Percentiles rank a stretch among this genome's conserved stretches.
Evolutionary conservation across 2,329 filamentous ascomycete genomes (phyloP).

Genomic region (Aspergillus felis): DNA sequence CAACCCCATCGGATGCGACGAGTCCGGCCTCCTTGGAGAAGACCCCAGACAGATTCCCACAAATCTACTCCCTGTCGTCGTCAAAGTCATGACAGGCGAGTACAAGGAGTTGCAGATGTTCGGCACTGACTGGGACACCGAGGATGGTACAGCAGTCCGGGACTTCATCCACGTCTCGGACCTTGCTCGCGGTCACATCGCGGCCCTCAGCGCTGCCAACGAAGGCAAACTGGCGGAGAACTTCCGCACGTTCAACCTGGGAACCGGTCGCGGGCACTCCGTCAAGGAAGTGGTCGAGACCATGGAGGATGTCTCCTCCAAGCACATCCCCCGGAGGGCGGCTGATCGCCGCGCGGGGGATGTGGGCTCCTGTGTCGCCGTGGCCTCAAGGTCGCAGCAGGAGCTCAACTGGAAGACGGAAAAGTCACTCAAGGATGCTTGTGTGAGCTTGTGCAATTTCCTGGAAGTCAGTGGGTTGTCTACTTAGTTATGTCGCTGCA

Average conservation of each 20-base stretch:
- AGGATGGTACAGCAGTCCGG: constrained; percentile 62
- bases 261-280: constrained; percentile 36
- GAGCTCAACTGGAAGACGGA: constrained; percentile 51
- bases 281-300: constrained; percentile 36
- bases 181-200: constrained; percentile 60
- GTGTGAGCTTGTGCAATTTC: constrained; percentile 36
- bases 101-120: constrained; percentile 56
- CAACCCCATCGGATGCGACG: constrained; percentile 64
- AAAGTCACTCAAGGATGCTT: constrained; percentile 36
- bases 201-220: constrained; percentile 47
- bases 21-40: constrained; percentile 61
- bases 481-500: not conserved
- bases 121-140: constrained; percentile 62
- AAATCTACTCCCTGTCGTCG: constrained; percentile 63
- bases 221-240: constrained; percentile 35
- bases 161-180: constrained; percentile 68
- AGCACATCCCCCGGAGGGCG: constrained; percentile 28
- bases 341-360: constrained; percentile 35
- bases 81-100: constrained; percentile 57
- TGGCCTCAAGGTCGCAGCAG: constrained; percentile 40
- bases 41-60: constrained; percentile 59
- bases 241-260: constrained; percentile 41
- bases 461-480: constrained; percentile 29
- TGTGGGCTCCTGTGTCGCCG: constrained; percentile 39
- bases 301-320: constrained; percentile 37